Evolutionary conservation across 2,329 filamentous ascomycete species (phyloP).

Genomic region (Paecilomyces sp.): DNA sequence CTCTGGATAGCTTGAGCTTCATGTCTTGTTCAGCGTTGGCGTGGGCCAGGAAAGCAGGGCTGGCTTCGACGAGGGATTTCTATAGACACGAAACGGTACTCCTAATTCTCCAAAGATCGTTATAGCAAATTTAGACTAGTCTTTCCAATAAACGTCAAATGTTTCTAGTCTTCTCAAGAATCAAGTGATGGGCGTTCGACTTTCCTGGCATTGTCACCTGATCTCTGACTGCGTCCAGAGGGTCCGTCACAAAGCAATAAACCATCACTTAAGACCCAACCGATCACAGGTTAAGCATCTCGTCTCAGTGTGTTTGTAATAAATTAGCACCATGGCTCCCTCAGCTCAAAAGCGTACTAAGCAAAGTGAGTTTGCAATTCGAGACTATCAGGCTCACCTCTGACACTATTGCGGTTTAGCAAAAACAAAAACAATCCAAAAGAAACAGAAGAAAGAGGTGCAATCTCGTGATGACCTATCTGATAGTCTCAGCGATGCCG

Average conservation of each 20-base stretch:
- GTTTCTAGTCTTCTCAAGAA: not conserved
- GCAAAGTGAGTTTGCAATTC: not conserved
- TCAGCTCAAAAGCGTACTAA: not conserved
- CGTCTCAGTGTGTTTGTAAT: not conserved
- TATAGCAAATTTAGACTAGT: not conserved
- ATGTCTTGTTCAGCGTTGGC: not conserved
- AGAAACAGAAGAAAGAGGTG: not conserved
- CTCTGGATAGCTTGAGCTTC: not conserved
- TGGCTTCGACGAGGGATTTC: not conserved
- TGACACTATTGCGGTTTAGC: not conserved
- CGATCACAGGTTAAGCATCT: not conserved
- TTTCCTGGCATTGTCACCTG: not conserved
- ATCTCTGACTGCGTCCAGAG: not conserved
- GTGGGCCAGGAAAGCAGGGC: not conserved
- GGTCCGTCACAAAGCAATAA: not conserved
- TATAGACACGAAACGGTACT: not conserved
- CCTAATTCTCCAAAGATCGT: not conserved
- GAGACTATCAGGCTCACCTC: not conserved
- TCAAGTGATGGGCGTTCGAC: not conserved
- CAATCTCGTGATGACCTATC: not conserved
- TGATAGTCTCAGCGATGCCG: not conserved
- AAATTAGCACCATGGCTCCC: not conserved
- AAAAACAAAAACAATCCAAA: not conserved
- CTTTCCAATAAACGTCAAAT: not conserved
- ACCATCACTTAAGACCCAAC: not conserved